Conservation (phyloP, 2,329 filamentous ascomycete species). For the Penicillium decumbens region DNA sequence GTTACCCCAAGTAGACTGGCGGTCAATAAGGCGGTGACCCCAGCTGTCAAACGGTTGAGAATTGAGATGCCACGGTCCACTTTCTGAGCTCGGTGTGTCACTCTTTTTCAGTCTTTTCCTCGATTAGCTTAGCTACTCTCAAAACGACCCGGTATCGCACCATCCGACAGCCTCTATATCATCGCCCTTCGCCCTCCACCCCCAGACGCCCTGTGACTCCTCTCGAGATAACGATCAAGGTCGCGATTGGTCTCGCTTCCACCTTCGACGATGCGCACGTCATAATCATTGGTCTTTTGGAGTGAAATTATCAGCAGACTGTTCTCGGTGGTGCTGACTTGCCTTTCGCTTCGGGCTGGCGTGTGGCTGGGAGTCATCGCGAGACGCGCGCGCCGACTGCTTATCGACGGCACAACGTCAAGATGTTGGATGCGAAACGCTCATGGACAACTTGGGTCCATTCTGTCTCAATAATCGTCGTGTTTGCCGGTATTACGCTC, state of each 20-base stretch:
- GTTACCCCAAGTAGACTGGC: conserved; percentile 1
- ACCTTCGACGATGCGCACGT: conserved; percentile 17
- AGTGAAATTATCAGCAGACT: background rate
- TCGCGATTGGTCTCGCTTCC: conserved; percentile 10
- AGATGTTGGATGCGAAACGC: conserved; percentile 13
- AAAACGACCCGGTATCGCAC: background rate
- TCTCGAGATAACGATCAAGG: conserved; percentile 6
- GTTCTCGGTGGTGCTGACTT: background rate
- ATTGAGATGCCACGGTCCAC: conserved; percentile 24
- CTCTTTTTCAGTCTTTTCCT: background rate
- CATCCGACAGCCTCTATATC: background rate
- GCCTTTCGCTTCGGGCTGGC: no score
- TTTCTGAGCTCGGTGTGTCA: conserved; percentile 3
- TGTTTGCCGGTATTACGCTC: conserved; percentile 2
- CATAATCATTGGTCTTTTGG: conserved; percentile 5
- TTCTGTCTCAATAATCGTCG: conserved; percentile 6
- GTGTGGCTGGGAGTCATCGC: conserved; percentile 6
- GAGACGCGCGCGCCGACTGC: background rate
- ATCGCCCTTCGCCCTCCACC: background rate
- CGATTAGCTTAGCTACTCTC: background rate
- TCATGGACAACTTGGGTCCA: conserved; percentile 9
- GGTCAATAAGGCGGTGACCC: conserved; percentile 23
- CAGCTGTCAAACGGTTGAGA: conserved; percentile 15
- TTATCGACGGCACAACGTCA: conserved; percentile 1
- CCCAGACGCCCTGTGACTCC: background rate